Base-by-base conservation (phyloP, 371 early-diverging fungal species). In the Thermomucor indicae-seudaticae region DNA sequence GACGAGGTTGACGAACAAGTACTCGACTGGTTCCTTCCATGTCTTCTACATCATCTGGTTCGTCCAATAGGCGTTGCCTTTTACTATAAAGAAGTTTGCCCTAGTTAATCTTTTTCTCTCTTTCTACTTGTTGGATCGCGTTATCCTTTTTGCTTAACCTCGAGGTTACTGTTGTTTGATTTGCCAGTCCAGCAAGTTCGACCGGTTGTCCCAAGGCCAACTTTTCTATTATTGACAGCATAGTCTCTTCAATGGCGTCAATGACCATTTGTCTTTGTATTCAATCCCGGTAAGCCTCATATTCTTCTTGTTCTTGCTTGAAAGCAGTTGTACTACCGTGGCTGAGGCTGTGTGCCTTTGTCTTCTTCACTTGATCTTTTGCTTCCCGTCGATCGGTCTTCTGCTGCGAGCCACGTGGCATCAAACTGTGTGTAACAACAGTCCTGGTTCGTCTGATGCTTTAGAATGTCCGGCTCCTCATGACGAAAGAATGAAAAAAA, bases 271-370 rank as follows among this genome's bases (percentile, higher is more conserved):
- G 25, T 16, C 55, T 55, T 24, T 0, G 37, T 24, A 29, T 37
- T 32, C 11, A 45, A 28, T 3, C 27, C 20, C 7, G 24, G 10
- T 29, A 43, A 35, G 6, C 10, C 19, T 5, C 37, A 4, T 19
- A 27, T 10, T 20, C 14, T 32, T 7, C 32, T 32, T 7, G 32
- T 22, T 4, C 7, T 28, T 10, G 7, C n/a, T n/a, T n/a, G n/a
- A n/a, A n/a, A n/a, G n/a, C n/a, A n/a, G n/a, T 29, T 23, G 7
- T 41, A 8, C 14, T 47, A 54, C 47, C 54, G 30, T 28, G 54
- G 39, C 16, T 54, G 41, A n/a, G 39, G 24, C 17, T 53, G 53
- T 20, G 46, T 53, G 20, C 37, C 51, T 7, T n/a, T n/a, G 8
- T 17, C 17, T 20, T 23, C 24, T 44, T 28, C 14, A 1, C 39